Evolutionary conservation across 177 flowering plant species (phyloP).

Genomic region (Tripterygium wilfordii): DNA sequence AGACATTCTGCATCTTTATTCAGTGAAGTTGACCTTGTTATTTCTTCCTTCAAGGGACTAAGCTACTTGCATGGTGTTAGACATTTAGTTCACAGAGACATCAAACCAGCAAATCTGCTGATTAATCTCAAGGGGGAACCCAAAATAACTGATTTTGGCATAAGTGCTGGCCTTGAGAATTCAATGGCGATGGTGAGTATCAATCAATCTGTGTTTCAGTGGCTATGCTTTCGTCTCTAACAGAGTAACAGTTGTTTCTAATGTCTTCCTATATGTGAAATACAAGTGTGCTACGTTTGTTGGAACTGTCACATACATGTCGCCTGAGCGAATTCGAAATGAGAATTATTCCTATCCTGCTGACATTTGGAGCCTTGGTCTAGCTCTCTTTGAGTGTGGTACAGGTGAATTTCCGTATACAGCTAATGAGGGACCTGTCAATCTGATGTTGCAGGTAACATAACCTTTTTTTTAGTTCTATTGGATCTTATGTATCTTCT

Average conservation of each 20-base stretch:
- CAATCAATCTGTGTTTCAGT: neutral
- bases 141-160: slow-evolving; percentile 97
- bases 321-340: slow-evolving; percentile 94
- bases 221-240: neutral
- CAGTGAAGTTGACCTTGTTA: neutral
- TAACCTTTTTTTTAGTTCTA: neutral
- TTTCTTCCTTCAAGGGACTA: slow-evolving; percentile 49
- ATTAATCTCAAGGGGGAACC: slow-evolving; percentile 97
- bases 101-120: slow-evolving; percentile 97
- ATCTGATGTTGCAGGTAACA: slow-evolving; percentile 91
- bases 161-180: slow-evolving; percentile 96
- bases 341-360: slow-evolving; percentile 94
- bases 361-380: slow-evolving; percentile 99
- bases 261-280: slow-evolving; percentile 12
- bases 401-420: slow-evolving; percentile 98
- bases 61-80: slow-evolving; percentile 94
- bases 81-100: slow-evolving; percentile 95
- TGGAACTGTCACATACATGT: slow-evolving; percentile 98
- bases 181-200: slow-evolving; percentile 91
- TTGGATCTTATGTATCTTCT: neutral
- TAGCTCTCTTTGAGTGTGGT: slow-evolving; percentile 94
- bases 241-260: neutral
- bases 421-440: slow-evolving; percentile 89
- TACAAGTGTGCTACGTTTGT: slow-evolving; percentile 96
- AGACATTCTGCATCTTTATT: neutral